Conservation (phyloP, 306 rosid species). For the Cicer bijugum region DNA sequence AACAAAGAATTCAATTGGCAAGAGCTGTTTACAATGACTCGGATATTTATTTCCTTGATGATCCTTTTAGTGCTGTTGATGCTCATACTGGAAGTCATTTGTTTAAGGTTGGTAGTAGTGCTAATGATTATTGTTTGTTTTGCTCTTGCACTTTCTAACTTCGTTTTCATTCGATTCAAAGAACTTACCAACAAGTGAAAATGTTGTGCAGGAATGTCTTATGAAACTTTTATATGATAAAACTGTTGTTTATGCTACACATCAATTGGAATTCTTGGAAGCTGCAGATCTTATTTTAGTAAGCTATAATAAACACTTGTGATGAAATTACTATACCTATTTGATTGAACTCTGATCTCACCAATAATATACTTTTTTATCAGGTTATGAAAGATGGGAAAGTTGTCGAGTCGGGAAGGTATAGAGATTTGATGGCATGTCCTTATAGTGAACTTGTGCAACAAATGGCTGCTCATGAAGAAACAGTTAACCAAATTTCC, state of each 20-base stretch:
- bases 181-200: slow-evolving; percentile 30
- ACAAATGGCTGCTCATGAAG: slow-evolving; percentile 84
- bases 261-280: slow-evolving; percentile 87
- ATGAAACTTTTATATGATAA: slow-evolving; percentile 70
- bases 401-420: slow-evolving; percentile 73
- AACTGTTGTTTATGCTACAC: slow-evolving; percentile 88
- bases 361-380: not conserved
- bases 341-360: not conserved
- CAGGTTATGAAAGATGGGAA: slow-evolving; percentile 85
- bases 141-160: slow-evolving; percentile 9
- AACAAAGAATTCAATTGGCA: slow-evolving; percentile 90
- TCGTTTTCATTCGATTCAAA: not conserved
- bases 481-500: slow-evolving; percentile 67
- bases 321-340: slow-evolving; percentile 10
- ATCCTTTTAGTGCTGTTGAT: slow-evolving; percentile 97
- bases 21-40: slow-evolving; percentile 86
- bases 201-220: slow-evolving; percentile 80
- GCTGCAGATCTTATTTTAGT: slow-evolving; percentile 83
- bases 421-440: slow-evolving; percentile 66
- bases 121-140: not conserved
- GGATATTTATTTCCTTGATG: slow-evolving; percentile 86
- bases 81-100: slow-evolving; percentile 84
- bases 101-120: slow-evolving; percentile 62
- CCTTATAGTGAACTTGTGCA: slow-evolving; percentile 65
- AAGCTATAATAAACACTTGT: slow-evolving; percentile 40